These are phyloP conservation scores for Boletales sp. DNA, from an alignment of 768 basidiomycete genomes.

Conservation along the genomic window DNA sequence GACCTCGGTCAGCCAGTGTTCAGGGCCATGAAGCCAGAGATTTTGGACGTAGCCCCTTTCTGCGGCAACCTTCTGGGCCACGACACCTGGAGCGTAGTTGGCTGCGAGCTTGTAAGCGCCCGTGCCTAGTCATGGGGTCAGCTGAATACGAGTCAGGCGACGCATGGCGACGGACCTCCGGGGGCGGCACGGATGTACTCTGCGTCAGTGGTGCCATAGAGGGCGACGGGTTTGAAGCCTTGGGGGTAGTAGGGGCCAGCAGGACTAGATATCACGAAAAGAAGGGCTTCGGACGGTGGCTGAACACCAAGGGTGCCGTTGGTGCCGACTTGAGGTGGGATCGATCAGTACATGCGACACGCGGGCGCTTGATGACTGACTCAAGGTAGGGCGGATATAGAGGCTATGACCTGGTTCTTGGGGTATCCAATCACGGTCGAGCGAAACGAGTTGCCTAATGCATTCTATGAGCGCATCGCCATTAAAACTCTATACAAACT, in stretches of 20 bases:
- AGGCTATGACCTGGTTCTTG: constrained; percentile 83
- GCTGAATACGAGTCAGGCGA: background rate
- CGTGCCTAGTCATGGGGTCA: constrained; percentile 48
- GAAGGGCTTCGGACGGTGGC: constrained; percentile 63
- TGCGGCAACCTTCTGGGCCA: constrained; percentile 78
- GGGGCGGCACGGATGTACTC: constrained; percentile 82
- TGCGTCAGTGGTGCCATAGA: constrained; percentile 65
- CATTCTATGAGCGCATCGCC: constrained; percentile 69
- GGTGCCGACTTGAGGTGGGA: constrained; percentile 63
- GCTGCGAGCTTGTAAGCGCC: constrained; percentile 86
- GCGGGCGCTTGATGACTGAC: constrained; percentile 23
- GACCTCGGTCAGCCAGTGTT: constrained; percentile 56
- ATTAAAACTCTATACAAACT: constrained; percentile 60
- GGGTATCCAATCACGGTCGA: constrained; percentile 92
- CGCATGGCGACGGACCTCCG: constrained; percentile 49
- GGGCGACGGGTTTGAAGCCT: constrained; percentile 89
- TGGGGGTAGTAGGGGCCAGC: constrained; percentile 79
- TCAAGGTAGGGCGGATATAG: constrained; percentile 84
- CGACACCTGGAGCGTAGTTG: constrained; percentile 85
- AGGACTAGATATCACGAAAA: constrained; percentile 61
- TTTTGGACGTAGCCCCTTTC: constrained; percentile 81
- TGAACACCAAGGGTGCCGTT: constrained; percentile 44
- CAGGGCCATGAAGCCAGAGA: constrained; percentile 79
- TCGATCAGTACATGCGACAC: background rate
- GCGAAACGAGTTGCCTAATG: constrained; percentile 79